Conservation (phyloP, 2,329 filamentous ascomycete genomes). For the Lachnellula cervina region DNA sequence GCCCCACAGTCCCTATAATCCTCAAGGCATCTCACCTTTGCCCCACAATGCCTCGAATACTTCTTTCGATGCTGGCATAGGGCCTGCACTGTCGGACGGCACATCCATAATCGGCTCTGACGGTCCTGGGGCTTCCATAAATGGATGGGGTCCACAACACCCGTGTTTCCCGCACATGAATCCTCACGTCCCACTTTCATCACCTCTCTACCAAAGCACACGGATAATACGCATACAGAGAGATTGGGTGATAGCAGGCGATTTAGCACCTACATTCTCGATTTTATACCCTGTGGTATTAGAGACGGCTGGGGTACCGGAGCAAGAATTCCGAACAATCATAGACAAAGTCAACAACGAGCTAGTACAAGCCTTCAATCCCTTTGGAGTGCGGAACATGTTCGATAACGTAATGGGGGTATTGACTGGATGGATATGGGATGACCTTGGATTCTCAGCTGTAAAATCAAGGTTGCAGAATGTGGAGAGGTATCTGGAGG, state of each 20-base stretch:
- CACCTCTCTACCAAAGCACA: conserved; percentile 69
- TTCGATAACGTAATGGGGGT: conserved; percentile 75
- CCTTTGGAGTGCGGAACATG: conserved; percentile 70
- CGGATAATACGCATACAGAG: conserved; percentile 86
- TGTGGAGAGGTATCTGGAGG: conserved; percentile 77
- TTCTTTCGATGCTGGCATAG: conserved; percentile 27
- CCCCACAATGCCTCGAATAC: conserved; percentile 23
- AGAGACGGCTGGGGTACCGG: conserved; percentile 73
- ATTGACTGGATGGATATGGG: conserved; percentile 90
- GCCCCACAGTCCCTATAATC: conserved; percentile 20
- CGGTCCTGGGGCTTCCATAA: conserved; percentile 50
- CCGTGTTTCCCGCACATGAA: conserved; percentile 94
- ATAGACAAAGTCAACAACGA: conserved; percentile 78
- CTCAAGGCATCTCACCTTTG: conserved; percentile 20
- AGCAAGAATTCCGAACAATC: conserved; percentile 79
- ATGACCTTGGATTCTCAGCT: conserved; percentile 74
- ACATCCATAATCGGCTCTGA: conserved; percentile 31
- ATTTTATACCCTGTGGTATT: conserved; percentile 96
- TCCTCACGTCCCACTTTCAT: conserved; percentile 77
- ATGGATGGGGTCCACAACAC: conserved; percentile 87
- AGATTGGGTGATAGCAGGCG: conserved; percentile 87
- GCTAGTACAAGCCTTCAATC: conserved; percentile 72
- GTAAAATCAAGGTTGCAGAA: conserved; percentile 66
- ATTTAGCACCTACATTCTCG: conserved; percentile 87
- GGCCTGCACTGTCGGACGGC: conserved; percentile 29